These are phyloP conservation scores for Ambrosia artemisiifolia DNA, from an alignment of 129 eudicot genomes.

Conservation along the genomic window DNA sequence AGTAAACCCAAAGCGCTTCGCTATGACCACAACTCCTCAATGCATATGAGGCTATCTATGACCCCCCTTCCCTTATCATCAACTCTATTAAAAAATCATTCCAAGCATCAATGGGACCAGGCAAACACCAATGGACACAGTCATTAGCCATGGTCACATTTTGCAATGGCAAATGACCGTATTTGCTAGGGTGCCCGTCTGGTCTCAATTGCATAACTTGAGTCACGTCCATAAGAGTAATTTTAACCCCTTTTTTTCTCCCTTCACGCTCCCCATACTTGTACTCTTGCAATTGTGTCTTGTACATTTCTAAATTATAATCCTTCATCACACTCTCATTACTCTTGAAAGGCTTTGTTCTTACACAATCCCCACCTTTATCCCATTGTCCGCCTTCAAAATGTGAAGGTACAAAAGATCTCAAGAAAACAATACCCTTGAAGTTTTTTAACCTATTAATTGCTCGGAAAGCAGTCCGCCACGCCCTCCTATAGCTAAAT, in stretches of 20 bases:
- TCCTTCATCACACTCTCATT: slow-evolving; percentile 43
- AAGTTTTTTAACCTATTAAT: slow-evolving; percentile 36
- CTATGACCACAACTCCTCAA: not conserved
- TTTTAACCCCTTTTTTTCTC: slow-evolving; percentile 35
- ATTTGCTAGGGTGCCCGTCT: slow-evolving; percentile 83
- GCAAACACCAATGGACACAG: slow-evolving; percentile 84
- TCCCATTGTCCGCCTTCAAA: slow-evolving; percentile 80
- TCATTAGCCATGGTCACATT: slow-evolving; percentile 53
- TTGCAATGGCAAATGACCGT: slow-evolving; percentile 54
- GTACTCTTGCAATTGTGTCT: slow-evolving; percentile 61
- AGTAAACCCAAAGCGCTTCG: too few species aligned
- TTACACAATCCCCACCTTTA: slow-evolving; percentile 70
- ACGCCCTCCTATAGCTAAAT: slow-evolving; percentile 65
- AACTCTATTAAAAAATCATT: slow-evolving; percentile 67
- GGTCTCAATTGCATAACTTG: slow-evolving; percentile 61
- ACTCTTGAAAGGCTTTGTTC: slow-evolving; percentile 54
- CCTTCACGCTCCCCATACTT: slow-evolving; percentile 45
- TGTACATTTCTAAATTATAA: slow-evolving; percentile 51
- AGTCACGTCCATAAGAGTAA: slow-evolving; percentile 59
- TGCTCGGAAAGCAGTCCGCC: slow-evolving; percentile 56
- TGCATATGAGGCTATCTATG: slow-evolving; percentile 3
- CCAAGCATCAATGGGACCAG: slow-evolving; percentile 74
- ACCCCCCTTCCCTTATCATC: slow-evolving; percentile 37
- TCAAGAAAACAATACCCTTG: slow-evolving; percentile 53
- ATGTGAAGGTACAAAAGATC: slow-evolving; percentile 75